A percentile compares a stretch with the other conserved stretches of the same genome.
phyloP scores from a whole-genome alignment of 2,329 filamentous ascomycete genomes.

The Rhinocladiella similis region DNA sequence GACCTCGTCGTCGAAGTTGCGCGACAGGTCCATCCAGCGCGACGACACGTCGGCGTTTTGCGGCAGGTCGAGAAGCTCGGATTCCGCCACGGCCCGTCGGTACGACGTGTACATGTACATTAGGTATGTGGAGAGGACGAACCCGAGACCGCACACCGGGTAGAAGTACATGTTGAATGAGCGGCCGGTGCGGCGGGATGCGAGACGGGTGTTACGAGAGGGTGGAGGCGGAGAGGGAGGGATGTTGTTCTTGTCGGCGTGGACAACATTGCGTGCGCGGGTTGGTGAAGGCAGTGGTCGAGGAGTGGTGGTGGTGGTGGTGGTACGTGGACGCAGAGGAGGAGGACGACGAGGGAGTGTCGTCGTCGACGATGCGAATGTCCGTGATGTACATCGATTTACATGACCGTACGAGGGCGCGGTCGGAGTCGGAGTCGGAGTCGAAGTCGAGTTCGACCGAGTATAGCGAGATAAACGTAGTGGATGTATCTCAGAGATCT shows the following conservation, averaged over 20 bases:
- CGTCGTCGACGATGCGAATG: too few species aligned
- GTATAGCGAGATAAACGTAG: background rate
- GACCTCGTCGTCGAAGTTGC: conserved; percentile 48
- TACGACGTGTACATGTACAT: conserved; percentile 47
- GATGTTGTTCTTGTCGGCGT: background rate
- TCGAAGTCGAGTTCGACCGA: background rate
- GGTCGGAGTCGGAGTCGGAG: too few species aligned
- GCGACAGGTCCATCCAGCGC: conserved; percentile 46
- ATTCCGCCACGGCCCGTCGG: conserved; percentile 34
- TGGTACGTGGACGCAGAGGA: too few species aligned
- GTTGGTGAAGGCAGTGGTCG: too few species aligned
- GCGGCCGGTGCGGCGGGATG: conserved; percentile 28
- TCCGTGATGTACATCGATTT: too few species aligned
- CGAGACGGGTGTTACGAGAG: conserved; percentile 21
- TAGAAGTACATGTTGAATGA: conserved; percentile 36
- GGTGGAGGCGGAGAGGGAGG: conserved; percentile 10
- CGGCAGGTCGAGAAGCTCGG: conserved; percentile 18
- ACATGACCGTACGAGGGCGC: too few species aligned
- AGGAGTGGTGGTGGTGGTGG: too few species aligned
- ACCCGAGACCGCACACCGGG: conserved; percentile 39
- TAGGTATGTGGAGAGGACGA: conserved; percentile 45
- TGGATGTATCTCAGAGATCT: background rate
- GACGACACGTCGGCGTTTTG: conserved; percentile 44
- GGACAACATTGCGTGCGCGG: background rate
- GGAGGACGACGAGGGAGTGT: too few species aligned